Conservation (phyloP, 2,329 filamentous ascomycete species). For the Ophiosphaerella korrae region DNA sequence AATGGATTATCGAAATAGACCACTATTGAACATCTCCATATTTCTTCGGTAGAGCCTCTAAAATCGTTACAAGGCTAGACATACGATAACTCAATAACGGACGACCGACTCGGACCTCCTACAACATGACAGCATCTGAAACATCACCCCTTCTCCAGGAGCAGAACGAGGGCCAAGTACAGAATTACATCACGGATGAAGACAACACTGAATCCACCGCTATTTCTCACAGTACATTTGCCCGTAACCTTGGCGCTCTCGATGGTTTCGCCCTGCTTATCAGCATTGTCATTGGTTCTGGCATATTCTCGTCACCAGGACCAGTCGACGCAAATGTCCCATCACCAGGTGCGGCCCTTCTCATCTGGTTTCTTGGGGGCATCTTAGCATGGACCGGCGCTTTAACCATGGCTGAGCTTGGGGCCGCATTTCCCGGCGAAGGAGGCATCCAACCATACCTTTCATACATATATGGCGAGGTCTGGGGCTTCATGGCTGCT, state of each 20-base stretch:
- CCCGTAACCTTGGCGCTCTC: slow-evolving; percentile 35
- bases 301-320: slow-evolving; percentile 68
- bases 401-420: slow-evolving; percentile 66
- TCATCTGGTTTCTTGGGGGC: slow-evolving; percentile 67
- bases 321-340: slow-evolving; percentile 68
- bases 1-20: not conserved
- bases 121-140: slow-evolving; percentile 19
- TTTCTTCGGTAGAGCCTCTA: too few species aligned
- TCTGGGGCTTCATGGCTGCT: slow-evolving; percentile 65
- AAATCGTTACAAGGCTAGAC: not conserved
- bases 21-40: too few species aligned
- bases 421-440: slow-evolving; percentile 67
- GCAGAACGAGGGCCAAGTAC: slow-evolving; percentile 7
- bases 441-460: slow-evolving; percentile 69
- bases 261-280: slow-evolving; percentile 64
- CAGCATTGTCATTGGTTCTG: slow-evolving; percentile 68
- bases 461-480: slow-evolving; percentile 64
- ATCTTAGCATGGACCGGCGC: slow-evolving; percentile 68
- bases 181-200: slow-evolving; percentile 9
- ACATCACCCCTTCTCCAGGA: slow-evolving; percentile 28
- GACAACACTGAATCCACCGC: slow-evolving; percentile 14
- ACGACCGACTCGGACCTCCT: not conserved
- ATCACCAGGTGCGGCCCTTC: slow-evolving; percentile 62
- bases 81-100: too few species aligned
- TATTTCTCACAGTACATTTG: slow-evolving; percentile 35